Evolutionary conservation across 768 basidiomycete genomes (phyloP).

Genomic region (Amyloporia xantha): DNA sequence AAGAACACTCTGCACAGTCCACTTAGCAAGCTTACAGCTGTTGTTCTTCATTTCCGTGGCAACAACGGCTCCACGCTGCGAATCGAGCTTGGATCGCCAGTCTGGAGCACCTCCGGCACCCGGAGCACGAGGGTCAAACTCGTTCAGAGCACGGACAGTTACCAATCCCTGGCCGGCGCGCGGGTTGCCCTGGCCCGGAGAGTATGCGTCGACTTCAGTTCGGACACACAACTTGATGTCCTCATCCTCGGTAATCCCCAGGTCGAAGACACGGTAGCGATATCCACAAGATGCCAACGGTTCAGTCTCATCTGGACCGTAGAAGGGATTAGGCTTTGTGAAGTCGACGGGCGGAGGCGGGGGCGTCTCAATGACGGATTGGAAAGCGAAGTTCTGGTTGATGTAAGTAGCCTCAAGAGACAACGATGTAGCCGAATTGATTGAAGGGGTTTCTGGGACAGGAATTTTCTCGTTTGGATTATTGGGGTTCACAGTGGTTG

Average conservation of each 20-base stretch:
- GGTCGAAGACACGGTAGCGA: slow-evolving; percentile 91
- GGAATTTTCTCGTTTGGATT: slow-evolving; percentile 62
- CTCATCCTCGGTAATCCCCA: slow-evolving; percentile 86
- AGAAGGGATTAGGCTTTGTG: slow-evolving; percentile 91
- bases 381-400: slow-evolving; percentile 98
- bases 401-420: slow-evolving; percentile 98
- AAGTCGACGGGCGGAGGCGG: slow-evolving; percentile 66
- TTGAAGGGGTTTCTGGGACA: slow-evolving; percentile 66
- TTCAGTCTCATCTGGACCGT: slow-evolving; percentile 87
- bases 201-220: slow-evolving; percentile 93
- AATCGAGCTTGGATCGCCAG: slow-evolving; percentile 96
- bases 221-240: slow-evolving; percentile 87
- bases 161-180: slow-evolving; percentile 70
- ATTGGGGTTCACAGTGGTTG: slow-evolving; percentile 69
- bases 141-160: slow-evolving; percentile 93
- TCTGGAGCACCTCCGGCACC: slow-evolving; percentile 96
- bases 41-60: slow-evolving; percentile 99
- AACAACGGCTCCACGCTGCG: slow-evolving; percentile 94
- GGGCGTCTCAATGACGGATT: slow-evolving; percentile 73
- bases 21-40: slow-evolving; percentile 93
- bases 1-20: slow-evolving; percentile 92
- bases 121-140: slow-evolving; percentile 87
- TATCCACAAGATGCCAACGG: slow-evolving; percentile 95
- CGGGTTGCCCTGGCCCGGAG: slow-evolving; percentile 53
- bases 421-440: slow-evolving; percentile 90